Percentiles rank a stretch among this genome's conserved stretches.
These are phyloP conservation scores for Pseudogymnoascus sp. DNA, from an alignment of 2,329 filamentous ascomycete genomes.

Conservation along the genomic window DNA sequence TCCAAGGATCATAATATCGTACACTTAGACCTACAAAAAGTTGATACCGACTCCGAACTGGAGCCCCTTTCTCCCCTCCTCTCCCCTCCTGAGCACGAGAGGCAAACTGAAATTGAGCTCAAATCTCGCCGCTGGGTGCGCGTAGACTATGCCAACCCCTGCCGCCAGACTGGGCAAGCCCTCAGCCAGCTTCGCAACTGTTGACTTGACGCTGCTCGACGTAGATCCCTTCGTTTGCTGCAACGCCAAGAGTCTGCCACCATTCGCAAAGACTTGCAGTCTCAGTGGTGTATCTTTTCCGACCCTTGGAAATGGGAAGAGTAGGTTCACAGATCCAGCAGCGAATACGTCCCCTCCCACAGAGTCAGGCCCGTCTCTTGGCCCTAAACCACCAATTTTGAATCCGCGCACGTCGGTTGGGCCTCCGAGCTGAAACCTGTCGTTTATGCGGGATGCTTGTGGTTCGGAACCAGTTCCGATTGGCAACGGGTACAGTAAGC, in stretches of 20 bases:
- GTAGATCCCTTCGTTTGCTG: conserved; percentile 40
- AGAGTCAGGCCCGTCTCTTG: conserved; percentile 75
- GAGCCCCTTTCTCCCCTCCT: conserved; percentile 82
- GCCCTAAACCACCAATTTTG: conserved; percentile 78
- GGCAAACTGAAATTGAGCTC: conserved; percentile 94
- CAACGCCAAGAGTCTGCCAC: conserved; percentile 73
- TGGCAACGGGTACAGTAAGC: conserved; percentile 74
- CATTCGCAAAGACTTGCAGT: conserved; percentile 85
- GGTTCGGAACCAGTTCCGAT: conserved; percentile 47
- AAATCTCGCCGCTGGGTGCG: conserved; percentile 85
- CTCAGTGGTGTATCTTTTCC: conserved; percentile 78
- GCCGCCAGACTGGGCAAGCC: conserved; percentile 79
- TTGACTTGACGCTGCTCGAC: conserved; percentile 32
- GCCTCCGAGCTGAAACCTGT: conserved; percentile 90
- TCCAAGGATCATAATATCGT: background rate
- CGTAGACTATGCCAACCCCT: conserved; percentile 86
- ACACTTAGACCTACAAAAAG: conserved; percentile 56
- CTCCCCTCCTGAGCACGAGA: conserved; percentile 69
- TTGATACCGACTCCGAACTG: conserved; percentile 95
- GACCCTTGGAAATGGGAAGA: conserved; percentile 74
- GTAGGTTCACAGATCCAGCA: conserved; percentile 76
- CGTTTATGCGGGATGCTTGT: conserved; percentile 72
- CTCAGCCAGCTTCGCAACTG: conserved; percentile 61
- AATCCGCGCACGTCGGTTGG: conserved; percentile 94
- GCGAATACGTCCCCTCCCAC: conserved; percentile 89